A percentile compares a stretch with the other conserved stretches of the same genome.
phyloP scores from a whole-genome alignment of 129 eudicot species.

The Saposhnikovia divaricata region DNA sequence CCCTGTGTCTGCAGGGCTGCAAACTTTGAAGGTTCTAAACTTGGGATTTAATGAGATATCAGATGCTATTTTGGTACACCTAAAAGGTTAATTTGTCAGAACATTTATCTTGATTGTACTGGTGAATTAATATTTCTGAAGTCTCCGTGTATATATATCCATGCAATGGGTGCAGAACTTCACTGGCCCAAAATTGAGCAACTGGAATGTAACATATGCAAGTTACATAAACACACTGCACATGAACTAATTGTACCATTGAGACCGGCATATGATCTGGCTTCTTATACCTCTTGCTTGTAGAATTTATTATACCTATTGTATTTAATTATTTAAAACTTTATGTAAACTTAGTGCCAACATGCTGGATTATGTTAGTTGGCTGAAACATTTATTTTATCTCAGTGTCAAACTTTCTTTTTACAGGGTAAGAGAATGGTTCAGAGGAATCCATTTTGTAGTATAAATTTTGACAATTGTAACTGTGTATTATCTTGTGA shows the following conservation, averaged over 20 bases:
- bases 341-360: background rate
- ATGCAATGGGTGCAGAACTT: background rate
- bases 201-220: background rate
- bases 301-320: background rate
- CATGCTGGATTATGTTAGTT: background rate
- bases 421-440: background rate
- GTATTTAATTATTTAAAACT: background rate
- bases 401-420: background rate
- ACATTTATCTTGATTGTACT: background rate
- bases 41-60: constrained; percentile 84
- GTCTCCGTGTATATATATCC: background rate
- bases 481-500: background rate
- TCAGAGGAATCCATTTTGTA: background rate
- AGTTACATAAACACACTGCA: background rate
- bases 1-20: constrained; percentile 36
- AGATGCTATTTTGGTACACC: constrained; percentile 64
- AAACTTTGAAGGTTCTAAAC: constrained; percentile 68
- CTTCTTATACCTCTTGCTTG: background rate
- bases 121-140: background rate
- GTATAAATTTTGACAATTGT: background rate
- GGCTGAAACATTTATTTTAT: background rate
- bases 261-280: background rate
- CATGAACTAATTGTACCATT: background rate
- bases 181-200: background rate
- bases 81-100: constrained; percentile 46